Evolutionary conservation across 2,329 filamentous ascomycete species (phyloP), one percentile per base, ranked within the genome.

Genomic region (Domatiomyces catenatus): DNA sequence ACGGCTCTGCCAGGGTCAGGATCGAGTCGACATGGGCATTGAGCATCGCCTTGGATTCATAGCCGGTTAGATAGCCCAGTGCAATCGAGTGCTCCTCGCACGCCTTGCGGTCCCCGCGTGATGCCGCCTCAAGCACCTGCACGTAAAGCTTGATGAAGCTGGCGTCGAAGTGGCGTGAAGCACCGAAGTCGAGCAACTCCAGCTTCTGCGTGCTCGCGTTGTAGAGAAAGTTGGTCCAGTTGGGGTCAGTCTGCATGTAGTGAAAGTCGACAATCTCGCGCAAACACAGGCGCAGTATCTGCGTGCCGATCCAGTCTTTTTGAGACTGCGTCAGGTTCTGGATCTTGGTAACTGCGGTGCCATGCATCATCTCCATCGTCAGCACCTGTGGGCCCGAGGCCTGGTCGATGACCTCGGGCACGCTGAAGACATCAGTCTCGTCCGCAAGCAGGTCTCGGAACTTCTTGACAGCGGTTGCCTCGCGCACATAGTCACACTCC

Each of bases 191-290:
- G 48, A 98, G 80, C 1, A 98, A 77, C 66, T 94, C 89, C 12
- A 98, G 81, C 62, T 80, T 84, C 60, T 80, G 71, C 3, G 75
- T 79, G 18, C 71, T 60, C 1, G 80, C 71, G 60, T 96, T 92
- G 73, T 87, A 98, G 18, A 96, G 75, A 67, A 98, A 98, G 68
- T 98, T 98, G 32, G 90, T 96, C 92, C 92, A 98, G 72, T 98
- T 98, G 42, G 92, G 92, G 64, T 98, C 92, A 4, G 92, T 98
- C 70, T 98, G 92, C 92, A 98, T 98, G 71, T 94, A 96, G 54
- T 76, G 81, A 77, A 95, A 96, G 67, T 94, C 87, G 56, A 83
- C 83, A 59, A 96, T 90, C 69, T 96, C 92, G 52, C 89, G 83
- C 42, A 96, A 76, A 64, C 88, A 96, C 8, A 98, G 80, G 3